Evolutionary conservation across 331 rosid species (phyloP).

Genomic region (Stylosanthes scabra): DNA sequence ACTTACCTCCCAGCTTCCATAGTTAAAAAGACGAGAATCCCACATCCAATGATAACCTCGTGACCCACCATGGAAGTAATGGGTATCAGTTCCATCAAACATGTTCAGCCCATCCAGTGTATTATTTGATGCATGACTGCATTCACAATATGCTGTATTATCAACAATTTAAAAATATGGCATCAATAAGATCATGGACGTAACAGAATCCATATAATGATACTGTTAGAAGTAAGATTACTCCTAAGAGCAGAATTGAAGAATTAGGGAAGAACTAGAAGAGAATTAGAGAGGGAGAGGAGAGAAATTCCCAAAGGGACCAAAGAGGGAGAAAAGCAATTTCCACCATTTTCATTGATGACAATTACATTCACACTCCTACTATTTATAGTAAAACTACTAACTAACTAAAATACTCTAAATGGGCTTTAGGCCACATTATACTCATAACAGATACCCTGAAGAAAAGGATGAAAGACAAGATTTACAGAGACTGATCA

Average conservation of each 20-base stretch:
- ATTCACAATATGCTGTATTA: slow-evolving; percentile 39
- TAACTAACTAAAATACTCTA: no score
- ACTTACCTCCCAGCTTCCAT: slow-evolving; percentile 99
- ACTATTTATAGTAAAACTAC: no score
- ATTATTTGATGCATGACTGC: slow-evolving; percentile 92
- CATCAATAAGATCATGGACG: slow-evolving; percentile 31
- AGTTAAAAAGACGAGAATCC: slow-evolving; percentile 99
- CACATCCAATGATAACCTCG: slow-evolving; percentile 99
- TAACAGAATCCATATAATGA: slow-evolving; percentile 32
- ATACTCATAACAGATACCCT: no score
- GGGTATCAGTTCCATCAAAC: slow-evolving; percentile 98
- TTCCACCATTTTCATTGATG: no score
- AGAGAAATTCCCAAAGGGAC: no score
- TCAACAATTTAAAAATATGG: slow-evolving; percentile 20
- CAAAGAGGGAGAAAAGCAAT: no score
- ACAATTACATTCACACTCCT: no score
- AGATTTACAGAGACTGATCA: slow-evolving; percentile 9
- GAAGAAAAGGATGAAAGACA: slow-evolving; percentile 17
- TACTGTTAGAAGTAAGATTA: no score
- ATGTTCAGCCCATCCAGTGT: slow-evolving; percentile 94
- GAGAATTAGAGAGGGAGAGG: no score
- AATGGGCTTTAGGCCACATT: no score
- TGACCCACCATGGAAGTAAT: slow-evolving; percentile 94
- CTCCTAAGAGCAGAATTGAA: no score
- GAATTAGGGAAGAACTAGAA: no score